These are phyloP conservation scores for Thielaviopsis populi DNA, from an alignment of 2,329 filamentous ascomycete genomes.

Conservation along the genomic window DNA sequence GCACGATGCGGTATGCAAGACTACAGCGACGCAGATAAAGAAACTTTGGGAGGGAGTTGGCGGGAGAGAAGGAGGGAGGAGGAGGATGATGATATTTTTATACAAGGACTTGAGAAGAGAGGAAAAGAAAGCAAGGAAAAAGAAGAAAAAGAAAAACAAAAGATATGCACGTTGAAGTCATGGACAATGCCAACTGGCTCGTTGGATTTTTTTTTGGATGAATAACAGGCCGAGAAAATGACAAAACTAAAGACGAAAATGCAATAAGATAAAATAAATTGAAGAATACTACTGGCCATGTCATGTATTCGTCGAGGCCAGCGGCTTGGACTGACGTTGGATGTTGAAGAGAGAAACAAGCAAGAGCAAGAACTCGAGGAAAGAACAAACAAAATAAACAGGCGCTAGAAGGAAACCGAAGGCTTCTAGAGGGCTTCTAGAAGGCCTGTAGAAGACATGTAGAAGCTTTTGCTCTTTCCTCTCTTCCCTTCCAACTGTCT, in stretches of 20 bases:
- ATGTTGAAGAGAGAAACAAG: neutral
- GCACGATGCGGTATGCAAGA: neutral
- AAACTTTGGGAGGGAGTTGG: neutral
- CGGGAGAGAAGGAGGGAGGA: neutral
- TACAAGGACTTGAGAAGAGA: neutral
- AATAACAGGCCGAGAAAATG: neutral
- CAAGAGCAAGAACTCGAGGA: neutral
- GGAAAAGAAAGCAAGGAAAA: neutral
- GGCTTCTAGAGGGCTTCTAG: slow-evolving; percentile 2
- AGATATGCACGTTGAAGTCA: neutral
- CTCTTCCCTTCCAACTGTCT: neutral
- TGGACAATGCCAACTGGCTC: neutral
- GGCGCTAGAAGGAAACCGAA: neutral
- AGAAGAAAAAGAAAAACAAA: neutral
- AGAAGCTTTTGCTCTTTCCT: neutral
- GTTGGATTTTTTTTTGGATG: neutral
- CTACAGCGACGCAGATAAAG: neutral
- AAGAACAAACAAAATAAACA: neutral
- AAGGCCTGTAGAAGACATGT: neutral
- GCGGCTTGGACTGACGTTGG: no score
- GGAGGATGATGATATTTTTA: neutral
- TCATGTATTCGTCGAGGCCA: no score
- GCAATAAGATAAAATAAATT: no score
- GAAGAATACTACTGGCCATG: no score
- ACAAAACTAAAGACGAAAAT: neutral